Evolutionary conservation across 1,284 basidiomycete species (phyloP), one percentile per base, ranked within the genome.

Genomic region (Taiwanofungus camphoratus): DNA sequence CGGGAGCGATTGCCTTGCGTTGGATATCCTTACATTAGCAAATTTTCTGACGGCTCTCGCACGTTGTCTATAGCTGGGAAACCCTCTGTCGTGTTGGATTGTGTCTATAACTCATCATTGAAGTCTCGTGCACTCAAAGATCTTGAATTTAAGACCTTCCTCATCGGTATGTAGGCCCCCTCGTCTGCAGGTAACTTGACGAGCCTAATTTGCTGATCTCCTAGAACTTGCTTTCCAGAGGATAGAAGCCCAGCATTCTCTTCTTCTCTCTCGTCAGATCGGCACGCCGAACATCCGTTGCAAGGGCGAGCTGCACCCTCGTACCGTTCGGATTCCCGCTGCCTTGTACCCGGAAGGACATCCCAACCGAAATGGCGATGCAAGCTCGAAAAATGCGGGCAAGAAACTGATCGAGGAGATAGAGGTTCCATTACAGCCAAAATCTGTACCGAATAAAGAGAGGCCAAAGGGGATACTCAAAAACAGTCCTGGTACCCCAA

Each of bases 251-350:
- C 78, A 82, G 46, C 69, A 72, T 6, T 55, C 66, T 3, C 57
- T 86, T 15, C 51, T 65, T 1, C 71, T 87, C 35, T 84, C 83
- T 3, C 75, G 83, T 16, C 68, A 76, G 39, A 75, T 87, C 45
- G 71, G 71, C 20, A 79, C 73, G 0, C 84, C 84, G 4, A 87
- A 87, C 60, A 85, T 87, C 46, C 60, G 70, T 5, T 76, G 76
- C 36, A 87, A 87, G 58, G 84, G 84, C 16, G 75, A 70, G 53
- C 71, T 79, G 3, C 52, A 58, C 15, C 69, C 77, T n/a, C 76
- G 82, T 30, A 71, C 69, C 11, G 76, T 77, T 2, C 59, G 67
- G 22, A 66, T 86, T 27, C 78, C 79, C 2, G 53, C 63, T 13
- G 52, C 65, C 5, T 60, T 79, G 15, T 68, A 70, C 48, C 58